Conservation (phyloP, 352 stramenopile species). For the Pythium phragmiticola region DNA sequence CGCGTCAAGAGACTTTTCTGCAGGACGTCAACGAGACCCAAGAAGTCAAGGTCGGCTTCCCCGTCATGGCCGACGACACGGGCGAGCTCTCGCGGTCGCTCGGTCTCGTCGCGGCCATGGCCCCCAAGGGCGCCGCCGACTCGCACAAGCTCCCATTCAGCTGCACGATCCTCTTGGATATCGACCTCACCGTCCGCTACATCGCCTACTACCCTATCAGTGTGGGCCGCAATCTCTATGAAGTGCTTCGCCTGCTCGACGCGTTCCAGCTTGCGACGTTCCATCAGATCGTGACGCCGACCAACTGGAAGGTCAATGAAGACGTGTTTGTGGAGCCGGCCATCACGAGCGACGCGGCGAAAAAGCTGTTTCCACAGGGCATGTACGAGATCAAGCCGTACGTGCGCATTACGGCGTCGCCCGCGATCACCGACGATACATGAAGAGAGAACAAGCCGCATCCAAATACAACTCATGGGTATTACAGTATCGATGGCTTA, state of each 20-base stretch:
- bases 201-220: constrained; percentile 62
- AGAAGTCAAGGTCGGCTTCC: constrained; percentile 73
- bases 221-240: constrained; percentile 81
- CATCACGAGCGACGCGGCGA: constrained; percentile 57
- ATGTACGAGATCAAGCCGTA: constrained; percentile 86
- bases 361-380: constrained; percentile 76
- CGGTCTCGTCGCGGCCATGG: constrained; percentile 42
- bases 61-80: constrained; percentile 62
- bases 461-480: too few relatives aligned
- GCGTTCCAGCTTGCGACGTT: constrained; percentile 72
- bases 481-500: constrained; percentile 9
- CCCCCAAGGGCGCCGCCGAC: constrained; percentile 51
- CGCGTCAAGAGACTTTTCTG: constrained; percentile 54
- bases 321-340: constrained; percentile 84
- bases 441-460: constrained; percentile 18
- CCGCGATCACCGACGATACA: constrained; percentile 48
- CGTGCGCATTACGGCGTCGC: constrained; percentile 69
- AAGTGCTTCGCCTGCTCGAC: constrained; percentile 69
- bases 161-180: constrained; percentile 67
- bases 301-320: constrained; percentile 87
- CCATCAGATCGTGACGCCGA: constrained; percentile 73
- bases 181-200: constrained; percentile 69
- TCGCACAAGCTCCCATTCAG: constrained; percentile 58
- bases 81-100: constrained; percentile 63
- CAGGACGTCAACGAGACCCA: constrained; percentile 80